Percentiles rank a stretch among this genome's conserved stretches.
phyloP scores from a whole-genome alignment of 1,284 basidiomycete species.

The Bondarzewia mesenterica region DNA sequence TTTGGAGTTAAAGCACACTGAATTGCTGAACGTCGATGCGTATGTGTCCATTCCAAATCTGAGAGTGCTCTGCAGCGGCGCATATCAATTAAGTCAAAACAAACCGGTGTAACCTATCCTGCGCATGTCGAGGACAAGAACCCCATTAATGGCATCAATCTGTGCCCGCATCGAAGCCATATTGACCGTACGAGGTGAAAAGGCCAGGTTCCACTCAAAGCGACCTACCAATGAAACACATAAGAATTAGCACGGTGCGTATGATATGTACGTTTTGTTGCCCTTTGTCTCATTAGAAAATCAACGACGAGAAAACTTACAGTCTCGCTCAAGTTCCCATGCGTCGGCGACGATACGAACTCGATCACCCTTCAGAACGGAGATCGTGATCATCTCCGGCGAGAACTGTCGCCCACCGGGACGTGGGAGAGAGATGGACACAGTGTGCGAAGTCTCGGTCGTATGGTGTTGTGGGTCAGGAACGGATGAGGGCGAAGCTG shows the following conservation, averaged over 20 bases:
- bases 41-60: no score
- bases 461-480: not conserved
- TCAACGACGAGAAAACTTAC: slow-evolving; percentile 27
- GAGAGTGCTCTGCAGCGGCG: no score
- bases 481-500: not conserved
- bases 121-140: not conserved
- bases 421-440: slow-evolving; percentile 31
- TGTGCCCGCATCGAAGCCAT: not conserved
- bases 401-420: slow-evolving; percentile 22
- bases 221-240: not conserved
- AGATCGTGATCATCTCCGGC: slow-evolving; percentile 52
- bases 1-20: no score
- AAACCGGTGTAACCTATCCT: no score
- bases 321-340: slow-evolving; percentile 46
- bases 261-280: not conserved
- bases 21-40: no score
- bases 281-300: no score
- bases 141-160: not conserved
- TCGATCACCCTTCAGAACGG: slow-evolving; percentile 42
- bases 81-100: no score
- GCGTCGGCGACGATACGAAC: slow-evolving; percentile 46
- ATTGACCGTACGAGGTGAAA: not conserved
- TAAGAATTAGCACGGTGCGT: no score
- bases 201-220: not conserved
- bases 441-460: slow-evolving; percentile 17